Conservation (phyloP, 176 grass and related monocot genomes). For the Hyparrhenia diplandra region DNA sequence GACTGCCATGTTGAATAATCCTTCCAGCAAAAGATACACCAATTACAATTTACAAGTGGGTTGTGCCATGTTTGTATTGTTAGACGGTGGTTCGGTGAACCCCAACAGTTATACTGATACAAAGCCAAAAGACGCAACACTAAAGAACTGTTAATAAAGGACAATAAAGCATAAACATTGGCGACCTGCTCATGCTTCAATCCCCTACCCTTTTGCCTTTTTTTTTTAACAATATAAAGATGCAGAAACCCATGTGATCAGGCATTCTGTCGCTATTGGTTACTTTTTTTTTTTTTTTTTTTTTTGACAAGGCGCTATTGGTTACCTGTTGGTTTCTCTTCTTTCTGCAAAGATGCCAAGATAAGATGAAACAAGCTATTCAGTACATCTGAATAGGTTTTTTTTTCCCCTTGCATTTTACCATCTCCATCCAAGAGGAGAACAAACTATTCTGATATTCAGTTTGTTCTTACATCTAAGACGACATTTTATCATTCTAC, state of each 20-base stretch:
- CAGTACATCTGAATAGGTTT: background rate
- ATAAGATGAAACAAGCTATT: background rate
- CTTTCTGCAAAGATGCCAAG: background rate
- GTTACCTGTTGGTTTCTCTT: background rate
- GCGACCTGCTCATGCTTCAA: background rate
- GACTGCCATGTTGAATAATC: constrained; percentile 43
- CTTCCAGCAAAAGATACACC: constrained; percentile 37
- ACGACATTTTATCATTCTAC: background rate
- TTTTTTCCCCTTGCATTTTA: too few species aligned
- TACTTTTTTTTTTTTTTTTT: too few species aligned
- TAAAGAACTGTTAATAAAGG: constrained; percentile 32
- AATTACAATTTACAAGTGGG: constrained; percentile 37
- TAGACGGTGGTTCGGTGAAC: constrained; percentile 17
- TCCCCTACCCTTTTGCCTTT: background rate
- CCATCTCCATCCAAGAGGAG: too few species aligned
- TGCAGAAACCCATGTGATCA: background rate
- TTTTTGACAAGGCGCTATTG: too few species aligned
- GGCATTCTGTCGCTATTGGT: background rate
- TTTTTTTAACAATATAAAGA: background rate
- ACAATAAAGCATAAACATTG: constrained; percentile 25
- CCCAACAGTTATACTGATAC: constrained; percentile 39
- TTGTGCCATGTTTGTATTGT: constrained; percentile 37
- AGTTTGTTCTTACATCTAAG: too few species aligned
- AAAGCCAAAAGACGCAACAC: constrained; percentile 39
- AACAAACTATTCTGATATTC: too few species aligned